Conservation (phyloP, 768 basidiomycete species). For the Boletus edulis region DNA sequence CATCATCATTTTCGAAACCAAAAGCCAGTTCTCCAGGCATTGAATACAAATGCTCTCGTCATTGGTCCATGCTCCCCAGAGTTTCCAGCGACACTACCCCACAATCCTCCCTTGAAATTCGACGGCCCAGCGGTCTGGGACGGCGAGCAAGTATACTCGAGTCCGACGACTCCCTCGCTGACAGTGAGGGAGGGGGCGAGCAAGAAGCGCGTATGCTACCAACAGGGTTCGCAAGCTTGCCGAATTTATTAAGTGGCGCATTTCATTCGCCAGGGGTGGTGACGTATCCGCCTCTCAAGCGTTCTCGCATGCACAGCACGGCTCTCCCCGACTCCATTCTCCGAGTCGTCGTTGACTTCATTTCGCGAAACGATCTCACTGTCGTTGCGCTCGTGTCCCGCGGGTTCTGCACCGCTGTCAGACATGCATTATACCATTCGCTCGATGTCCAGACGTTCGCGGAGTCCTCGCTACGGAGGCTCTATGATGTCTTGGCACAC, state of each 20-base stretch:
- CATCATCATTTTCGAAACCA: constrained; percentile 4
- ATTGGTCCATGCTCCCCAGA: constrained; percentile 16
- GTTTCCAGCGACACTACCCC: constrained; percentile 21
- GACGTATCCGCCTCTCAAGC: not conserved
- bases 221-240: constrained; percentile 15
- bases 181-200: constrained; percentile 3
- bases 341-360: constrained; percentile 18
- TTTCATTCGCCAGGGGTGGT: constrained; percentile 1
- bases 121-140: constrained; percentile 31
- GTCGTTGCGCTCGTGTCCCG: constrained; percentile 25
- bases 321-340: constrained; percentile 21
- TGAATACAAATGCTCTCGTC: constrained; percentile 14
- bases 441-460: constrained; percentile 18
- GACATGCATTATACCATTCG: constrained; percentile 21
- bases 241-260: constrained; percentile 17
- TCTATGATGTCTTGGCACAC: constrained; percentile 21
- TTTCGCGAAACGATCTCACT: constrained; percentile 17
- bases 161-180: constrained; percentile 11
- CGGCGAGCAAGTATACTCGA: constrained; percentile 28
- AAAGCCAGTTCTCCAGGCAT: constrained; percentile 9
- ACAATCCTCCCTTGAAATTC: constrained; percentile 30
- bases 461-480: constrained; percentile 11
- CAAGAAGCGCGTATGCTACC: not conserved
- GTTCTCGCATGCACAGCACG: not conserved
- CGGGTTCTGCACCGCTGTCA: constrained; percentile 19